A percentile compares a stretch with the other conserved stretches of the same genome.
Conservation (phyloP, 805 yeast genomes). For the Lachancea waltii region DNA sequence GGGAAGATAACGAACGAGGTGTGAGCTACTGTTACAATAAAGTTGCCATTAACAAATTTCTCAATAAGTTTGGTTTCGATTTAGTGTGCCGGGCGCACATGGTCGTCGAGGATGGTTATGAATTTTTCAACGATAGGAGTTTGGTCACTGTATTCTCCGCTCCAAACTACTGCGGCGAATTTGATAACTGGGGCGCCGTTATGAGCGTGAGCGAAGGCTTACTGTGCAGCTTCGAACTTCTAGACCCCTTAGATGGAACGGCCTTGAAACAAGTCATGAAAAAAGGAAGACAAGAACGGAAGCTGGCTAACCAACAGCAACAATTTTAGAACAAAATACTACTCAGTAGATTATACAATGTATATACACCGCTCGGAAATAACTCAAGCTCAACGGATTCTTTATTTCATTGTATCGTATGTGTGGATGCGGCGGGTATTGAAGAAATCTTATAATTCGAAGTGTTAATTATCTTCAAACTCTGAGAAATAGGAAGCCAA, state of each 20-base stretch:
- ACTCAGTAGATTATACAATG: constrained; percentile 2
- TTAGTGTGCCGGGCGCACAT: constrained; percentile 77
- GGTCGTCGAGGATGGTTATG: constrained; percentile 88
- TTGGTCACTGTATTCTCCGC: constrained; percentile 77
- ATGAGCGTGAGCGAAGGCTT: constrained; percentile 94
- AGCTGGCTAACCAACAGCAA: constrained; percentile 44
- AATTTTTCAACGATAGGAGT: constrained; percentile 66
- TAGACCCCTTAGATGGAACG: constrained; percentile 89
- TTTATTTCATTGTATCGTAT: background rate
- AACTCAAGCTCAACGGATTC: background rate
- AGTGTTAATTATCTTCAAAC: background rate
- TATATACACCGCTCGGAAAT: constrained; percentile 1
- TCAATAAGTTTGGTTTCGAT: constrained; percentile 62
- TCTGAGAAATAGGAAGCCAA: background rate
- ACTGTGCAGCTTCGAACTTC: constrained; percentile 83
- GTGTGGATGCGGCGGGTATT: too few species aligned
- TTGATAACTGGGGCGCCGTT: constrained; percentile 92
- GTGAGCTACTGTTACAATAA: constrained; percentile 74
- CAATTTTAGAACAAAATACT: constrained; percentile 6
- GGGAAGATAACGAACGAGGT: constrained; percentile 82
- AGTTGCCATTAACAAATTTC: constrained; percentile 65
- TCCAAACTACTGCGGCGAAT: constrained; percentile 56
- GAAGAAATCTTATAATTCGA: too few species aligned
- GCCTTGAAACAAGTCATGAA: constrained; percentile 94
- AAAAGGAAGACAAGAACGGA: constrained; percentile 83